Evolutionary conservation across 768 basidiomycete species (phyloP), one percentile per base, ranked within the genome.

Genomic region (Russula lepida): DNA sequence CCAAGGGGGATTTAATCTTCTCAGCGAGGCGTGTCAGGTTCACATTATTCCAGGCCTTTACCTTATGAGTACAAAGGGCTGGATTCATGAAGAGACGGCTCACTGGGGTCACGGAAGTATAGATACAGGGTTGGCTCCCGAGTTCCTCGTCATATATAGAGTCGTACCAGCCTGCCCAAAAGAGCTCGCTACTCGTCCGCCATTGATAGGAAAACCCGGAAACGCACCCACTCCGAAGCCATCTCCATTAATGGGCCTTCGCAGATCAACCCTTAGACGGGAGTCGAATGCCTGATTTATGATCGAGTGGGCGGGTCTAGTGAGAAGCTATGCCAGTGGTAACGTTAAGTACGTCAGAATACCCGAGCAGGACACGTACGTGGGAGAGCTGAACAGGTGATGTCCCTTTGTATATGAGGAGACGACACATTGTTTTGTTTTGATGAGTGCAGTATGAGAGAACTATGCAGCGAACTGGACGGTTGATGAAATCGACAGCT

Each of bases 261-360:
- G 79, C 65, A 76, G 79, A 69, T 93, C 91, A 55, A 92, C 72
- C 21, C 95, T 83, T 33, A 99, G 78, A 8, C 95, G 82, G 23
- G 92, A 95, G 74, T 98, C 95, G 69, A 93, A 95, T 0, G 95
- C 93, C 75, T 97, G 93, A 72, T 95, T 95, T 72, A 95, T 97
- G 75, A 98, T 97, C 3, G 90, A 92, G 75, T 98, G 95, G 62
- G 87, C 86, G 54, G 95, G 95, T 51, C 90, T 81, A 47, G 95
- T 98, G 67, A 98, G 79, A n/a, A 98, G 82, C 82, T 92, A n/a
- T n/a, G n/a, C n/a, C n/a, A n/a, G 66, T 21, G 59, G 4, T 48
- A 12, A n/a, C 15, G 52, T 50, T 50, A 17, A 56, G 13, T 19
- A 25, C 7, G 25, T 49, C 21, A 58, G 44, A 53, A 6, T 35